Evolutionary conservation across 306 rosid species (phyloP).

Genomic region (Castanopsis chinensis): DNA sequence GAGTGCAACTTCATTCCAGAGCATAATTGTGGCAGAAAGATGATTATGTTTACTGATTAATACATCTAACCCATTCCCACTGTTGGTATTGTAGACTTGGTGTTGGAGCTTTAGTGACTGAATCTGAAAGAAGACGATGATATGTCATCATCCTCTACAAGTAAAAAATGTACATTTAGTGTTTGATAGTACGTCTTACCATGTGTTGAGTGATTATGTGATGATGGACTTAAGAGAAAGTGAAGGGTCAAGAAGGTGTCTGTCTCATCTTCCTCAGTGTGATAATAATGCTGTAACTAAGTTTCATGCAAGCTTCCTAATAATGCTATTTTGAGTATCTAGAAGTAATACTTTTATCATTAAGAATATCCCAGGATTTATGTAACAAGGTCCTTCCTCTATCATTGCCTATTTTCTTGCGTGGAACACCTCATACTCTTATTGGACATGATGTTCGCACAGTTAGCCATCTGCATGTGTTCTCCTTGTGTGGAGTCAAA

Average conservation of each 20-base stretch:
- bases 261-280: slow-evolving; percentile 17
- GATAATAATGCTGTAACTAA: slow-evolving; percentile 29
- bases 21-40: slow-evolving; percentile 16
- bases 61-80: slow-evolving; percentile 24
- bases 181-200: slow-evolving; percentile 34
- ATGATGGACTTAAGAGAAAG: slow-evolving; percentile 5
- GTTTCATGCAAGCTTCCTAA: slow-evolving; percentile 24
- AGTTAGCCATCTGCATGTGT: background rate
- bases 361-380: slow-evolving; percentile 14
- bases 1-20: slow-evolving; percentile 15
- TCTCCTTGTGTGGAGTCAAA: background rate
- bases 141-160: slow-evolving; percentile 19
- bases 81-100: slow-evolving; percentile 72
- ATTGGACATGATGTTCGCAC: slow-evolving; percentile 3
- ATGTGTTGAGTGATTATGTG: slow-evolving; percentile 23
- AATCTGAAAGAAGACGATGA: slow-evolving; percentile 24
- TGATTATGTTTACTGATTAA: slow-evolving; percentile 12
- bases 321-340: slow-evolving; percentile 19
- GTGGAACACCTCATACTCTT: background rate
- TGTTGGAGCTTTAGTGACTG: slow-evolving; percentile 77
- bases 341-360: slow-evolving; percentile 17
- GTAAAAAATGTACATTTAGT: slow-evolving; percentile 31
- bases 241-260: background rate
- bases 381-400: background rate
- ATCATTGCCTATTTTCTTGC: background rate